These are phyloP conservation scores for Sclerotiophoma versabilis DNA, from an alignment of 2,329 filamentous ascomycete genomes.

Conservation along the genomic window DNA sequence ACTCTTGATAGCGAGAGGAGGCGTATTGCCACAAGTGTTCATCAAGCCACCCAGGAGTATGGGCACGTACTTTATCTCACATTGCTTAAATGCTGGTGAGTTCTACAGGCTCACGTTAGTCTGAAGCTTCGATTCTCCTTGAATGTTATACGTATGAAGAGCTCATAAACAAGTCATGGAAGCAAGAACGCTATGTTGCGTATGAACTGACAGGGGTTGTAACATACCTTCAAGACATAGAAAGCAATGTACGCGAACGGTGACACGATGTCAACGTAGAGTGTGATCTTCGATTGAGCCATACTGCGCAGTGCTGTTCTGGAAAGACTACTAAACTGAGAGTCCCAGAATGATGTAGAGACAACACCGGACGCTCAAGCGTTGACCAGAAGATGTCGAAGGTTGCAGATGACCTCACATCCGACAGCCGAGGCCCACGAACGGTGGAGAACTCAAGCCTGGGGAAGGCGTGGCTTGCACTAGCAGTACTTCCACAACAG, in stretches of 20 bases:
- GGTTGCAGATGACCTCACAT: conserved; percentile 3
- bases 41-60: conserved; percentile 68
- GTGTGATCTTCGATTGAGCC: conserved; percentile 59
- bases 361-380: background rate
- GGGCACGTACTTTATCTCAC: conserved; percentile 64
- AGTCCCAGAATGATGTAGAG: background rate
- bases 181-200: background rate
- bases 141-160: too few relatives aligned
- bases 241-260: conserved; percentile 69
- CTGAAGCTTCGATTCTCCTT: too few relatives aligned
- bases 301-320: conserved; percentile 39
- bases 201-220: background rate
- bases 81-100: conserved; percentile 62
- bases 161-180: too few relatives aligned
- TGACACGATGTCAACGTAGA: conserved; percentile 66
- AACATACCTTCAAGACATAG: conserved; percentile 60
- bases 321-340: too few relatives aligned
- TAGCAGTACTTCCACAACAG: background rate
- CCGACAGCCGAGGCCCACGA: conserved; percentile 10
- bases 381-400: background rate
- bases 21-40: conserved; percentile 61
- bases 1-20: conserved; percentile 66
- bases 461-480: background rate
- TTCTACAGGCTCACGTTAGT: conserved; percentile 50
- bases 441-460: conserved; percentile 1